A percentile compares a stretch with the other conserved stretches of the same genome.
Evolutionary conservation across 176 grass and related monocot genomes (phyloP).

Genomic region (Oryza officinalis): DNA sequence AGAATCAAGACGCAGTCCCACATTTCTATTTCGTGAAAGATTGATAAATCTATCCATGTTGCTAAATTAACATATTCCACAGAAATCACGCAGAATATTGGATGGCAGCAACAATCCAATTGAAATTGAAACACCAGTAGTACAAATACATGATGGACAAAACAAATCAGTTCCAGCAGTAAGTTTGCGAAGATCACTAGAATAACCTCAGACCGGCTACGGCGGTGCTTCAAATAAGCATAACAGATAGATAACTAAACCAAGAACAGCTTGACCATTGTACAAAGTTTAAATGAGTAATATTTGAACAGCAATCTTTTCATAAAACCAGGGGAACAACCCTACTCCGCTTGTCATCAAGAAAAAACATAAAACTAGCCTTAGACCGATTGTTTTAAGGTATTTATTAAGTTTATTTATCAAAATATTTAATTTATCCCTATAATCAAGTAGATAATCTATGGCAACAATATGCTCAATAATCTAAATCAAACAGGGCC

Average conservation of each 20-base stretch:
- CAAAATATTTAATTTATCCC: no score
- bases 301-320: background rate
- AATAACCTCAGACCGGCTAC: background rate
- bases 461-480: no score
- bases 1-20: constrained; percentile 81
- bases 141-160: background rate
- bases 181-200: background rate
- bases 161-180: background rate
- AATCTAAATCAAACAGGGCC: no score
- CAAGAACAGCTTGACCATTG: background rate
- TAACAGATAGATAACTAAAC: background rate
- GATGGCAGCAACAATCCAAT: background rate
- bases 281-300: background rate
- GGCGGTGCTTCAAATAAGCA: background rate
- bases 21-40: constrained; percentile 91
- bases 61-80: background rate
- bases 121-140: background rate
- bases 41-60: no score
- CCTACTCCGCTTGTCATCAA: background rate
- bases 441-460: no score
- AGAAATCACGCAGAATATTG: background rate
- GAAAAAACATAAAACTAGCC: background rate
- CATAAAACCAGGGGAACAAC: background rate
- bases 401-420: no score
- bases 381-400: no score